Base-by-base conservation (phyloP, 805 yeast species). In the Saturnispora dispora region DNA sequence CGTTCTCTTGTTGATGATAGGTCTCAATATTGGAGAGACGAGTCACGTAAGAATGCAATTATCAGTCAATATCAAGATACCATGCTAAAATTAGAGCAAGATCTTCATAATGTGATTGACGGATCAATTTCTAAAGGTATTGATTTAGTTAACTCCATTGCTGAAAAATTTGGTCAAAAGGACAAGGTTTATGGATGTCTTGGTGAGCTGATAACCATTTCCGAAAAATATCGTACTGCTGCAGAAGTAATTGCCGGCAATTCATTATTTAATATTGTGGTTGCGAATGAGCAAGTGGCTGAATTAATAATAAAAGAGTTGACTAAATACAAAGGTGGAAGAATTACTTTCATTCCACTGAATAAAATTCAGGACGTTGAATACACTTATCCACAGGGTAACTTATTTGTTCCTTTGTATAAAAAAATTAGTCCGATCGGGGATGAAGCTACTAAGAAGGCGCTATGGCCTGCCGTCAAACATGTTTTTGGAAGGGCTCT, bases 271-370 rank as follows among this genome's bases (percentile, higher is more conserved):
- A 88, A 91, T 63, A 81, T 91, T 30, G 93, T 93, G 23, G 98
- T 91, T 13, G 96, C 89, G 60, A 82, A 75, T 41, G 96, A 91
- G 55, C 81, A 77, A 48, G 87, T 95, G 2, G 98, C 97, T 0
- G 74, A 88, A 10, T 63, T 78, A 17, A 66, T 91, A 3, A 85
- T 90, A 85, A 83, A 83, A 43, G 89, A 88, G 62, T 71, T 93
- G 52, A 74, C 75, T 5, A 72, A 84, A 48, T 80, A 78, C 53
- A 81, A 79, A 54, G 75, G 83, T 5, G 98, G 98, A 1, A 75
- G 96, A 60, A 90, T 86, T 0, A 88, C 98, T 0, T 89, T 93
- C 59, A 82, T 93, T 72, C 98, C 99, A 1, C 69, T 93, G 55
- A 88, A 89, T 62, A 73, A 95, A 58, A 61, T 93, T 15, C 57